Evolutionary conservation across 257 asterid species (phyloP).

Genomic region (Parsonsia alboflavescens): DNA sequence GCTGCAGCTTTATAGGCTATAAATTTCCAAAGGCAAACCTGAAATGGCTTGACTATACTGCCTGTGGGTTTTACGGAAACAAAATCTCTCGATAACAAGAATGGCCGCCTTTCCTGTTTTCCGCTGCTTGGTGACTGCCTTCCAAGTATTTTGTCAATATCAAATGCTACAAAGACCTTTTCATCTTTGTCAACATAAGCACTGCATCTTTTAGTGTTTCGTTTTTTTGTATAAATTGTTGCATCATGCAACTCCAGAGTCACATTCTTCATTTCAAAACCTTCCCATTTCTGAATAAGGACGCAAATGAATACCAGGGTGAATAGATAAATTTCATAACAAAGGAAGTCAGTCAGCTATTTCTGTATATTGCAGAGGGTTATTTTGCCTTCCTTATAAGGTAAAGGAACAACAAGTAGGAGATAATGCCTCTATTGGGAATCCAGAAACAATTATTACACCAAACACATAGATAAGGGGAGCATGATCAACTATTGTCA

Average conservation of each 20-base stretch:
- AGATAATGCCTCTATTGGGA: neutral
- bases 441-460: neutral
- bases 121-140: neutral
- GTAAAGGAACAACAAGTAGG: neutral
- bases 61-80: slow-evolving; percentile 15
- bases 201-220: neutral
- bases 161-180: slow-evolving; percentile 22
- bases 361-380: neutral
- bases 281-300: slow-evolving; percentile 26
- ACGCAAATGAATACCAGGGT: neutral
- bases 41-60: slow-evolving; percentile 11
- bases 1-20: neutral
- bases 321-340: neutral
- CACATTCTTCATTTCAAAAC: slow-evolving; percentile 20
- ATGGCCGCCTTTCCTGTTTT: slow-evolving; percentile 9
- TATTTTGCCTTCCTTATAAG: too few species aligned
- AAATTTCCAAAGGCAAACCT: slow-evolving; percentile 14
- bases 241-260: slow-evolving; percentile 23
- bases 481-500: neutral
- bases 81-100: slow-evolving; percentile 25
- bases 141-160: slow-evolving; percentile 19
- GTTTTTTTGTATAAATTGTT: slow-evolving; percentile 8
- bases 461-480: neutral
- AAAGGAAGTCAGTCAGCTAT: neutral
- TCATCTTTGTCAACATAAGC: slow-evolving; percentile 11